phyloP scores from a whole-genome alignment of 805 yeast genomes.

The Metschnikowia bowlesiae region DNA sequence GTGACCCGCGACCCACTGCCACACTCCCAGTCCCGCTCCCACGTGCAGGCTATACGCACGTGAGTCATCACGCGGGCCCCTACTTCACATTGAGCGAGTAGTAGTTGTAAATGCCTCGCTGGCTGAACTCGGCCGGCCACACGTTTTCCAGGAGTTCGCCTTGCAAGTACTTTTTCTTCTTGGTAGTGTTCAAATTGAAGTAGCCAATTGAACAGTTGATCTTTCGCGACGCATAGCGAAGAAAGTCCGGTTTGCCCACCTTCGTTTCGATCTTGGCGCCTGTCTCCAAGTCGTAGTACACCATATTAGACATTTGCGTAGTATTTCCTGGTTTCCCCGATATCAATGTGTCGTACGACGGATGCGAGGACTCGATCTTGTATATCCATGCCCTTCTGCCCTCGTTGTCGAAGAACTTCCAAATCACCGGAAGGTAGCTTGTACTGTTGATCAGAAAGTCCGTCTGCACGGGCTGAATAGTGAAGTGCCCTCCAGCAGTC shows the following conservation, averaged over 20 bases:
- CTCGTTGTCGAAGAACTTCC: constrained; percentile 55
- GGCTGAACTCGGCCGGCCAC: constrained; percentile 52
- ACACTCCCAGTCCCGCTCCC: no score
- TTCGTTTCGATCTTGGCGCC: constrained; percentile 55
- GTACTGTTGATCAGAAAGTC: constrained; percentile 24
- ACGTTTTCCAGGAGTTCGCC: constrained; percentile 32
- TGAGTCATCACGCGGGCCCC: neutral
- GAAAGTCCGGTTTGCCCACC: constrained; percentile 43
- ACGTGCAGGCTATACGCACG: neutral
- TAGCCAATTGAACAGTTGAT: constrained; percentile 53
- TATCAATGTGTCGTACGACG: constrained; percentile 27
- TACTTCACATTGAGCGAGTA: constrained; percentile 46
- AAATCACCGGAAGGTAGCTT: constrained; percentile 29
- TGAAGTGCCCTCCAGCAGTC: constrained; percentile 34
- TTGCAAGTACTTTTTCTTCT: constrained; percentile 27
- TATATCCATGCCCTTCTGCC: constrained; percentile 84
- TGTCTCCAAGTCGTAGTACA: constrained; percentile 58
- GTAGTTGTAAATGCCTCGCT: constrained; percentile 55
- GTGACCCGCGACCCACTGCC: no score
- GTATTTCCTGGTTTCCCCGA: constrained; percentile 10
- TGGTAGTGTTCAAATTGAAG: constrained; percentile 34
- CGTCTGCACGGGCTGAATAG: constrained; percentile 27
- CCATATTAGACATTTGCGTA: constrained; percentile 31
- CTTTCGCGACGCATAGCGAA: constrained; percentile 51
- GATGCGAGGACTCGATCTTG: constrained; percentile 34